Percentiles rank a stretch among this genome's conserved stretches.
Evolutionary conservation across 345 rosid species (phyloP).

Genomic region (Mallotus nudiflorus): DNA sequence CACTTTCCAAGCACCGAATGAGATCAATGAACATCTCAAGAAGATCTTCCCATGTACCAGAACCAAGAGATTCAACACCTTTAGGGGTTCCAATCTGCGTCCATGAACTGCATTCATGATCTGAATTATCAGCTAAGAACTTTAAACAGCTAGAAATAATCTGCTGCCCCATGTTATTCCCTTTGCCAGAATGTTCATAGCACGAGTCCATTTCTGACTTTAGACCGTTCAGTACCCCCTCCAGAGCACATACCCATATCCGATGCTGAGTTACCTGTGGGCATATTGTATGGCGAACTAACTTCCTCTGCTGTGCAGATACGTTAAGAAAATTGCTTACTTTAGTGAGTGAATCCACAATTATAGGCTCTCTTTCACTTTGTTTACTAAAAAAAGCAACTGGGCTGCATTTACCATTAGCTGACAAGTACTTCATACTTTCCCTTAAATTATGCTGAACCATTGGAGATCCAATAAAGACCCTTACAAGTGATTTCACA

Average conservation of each 20-base stretch:
- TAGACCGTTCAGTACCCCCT: constrained; percentile 56
- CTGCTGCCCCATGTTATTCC: constrained; percentile 57
- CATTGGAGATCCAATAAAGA: constrained; percentile 60
- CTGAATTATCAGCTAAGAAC: constrained; percentile 55
- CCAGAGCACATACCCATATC: constrained; percentile 66
- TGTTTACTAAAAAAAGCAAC: constrained; percentile 37
- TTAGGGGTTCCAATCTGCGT: constrained; percentile 58
- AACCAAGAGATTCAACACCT: constrained; percentile 26
- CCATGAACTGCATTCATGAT: constrained; percentile 61
- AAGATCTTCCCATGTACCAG: constrained; percentile 72
- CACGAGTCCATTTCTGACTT: constrained; percentile 54
- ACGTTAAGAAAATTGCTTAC: constrained; percentile 54
- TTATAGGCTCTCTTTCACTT: constrained; percentile 54
- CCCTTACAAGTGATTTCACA: constrained; percentile 63
- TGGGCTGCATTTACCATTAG: constrained; percentile 16
- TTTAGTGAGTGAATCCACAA: constrained; percentile 57
- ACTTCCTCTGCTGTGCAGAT: constrained; percentile 71
- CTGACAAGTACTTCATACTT: constrained; percentile 15
- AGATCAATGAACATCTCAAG: constrained; percentile 76
- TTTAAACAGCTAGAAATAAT: constrained; percentile 59
- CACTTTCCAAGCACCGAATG: constrained; percentile 44
- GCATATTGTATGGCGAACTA: constrained; percentile 51
- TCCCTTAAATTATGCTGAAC: constrained; percentile 48
- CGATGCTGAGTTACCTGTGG: constrained; percentile 71
- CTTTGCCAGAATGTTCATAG: constrained; percentile 35